These are phyloP conservation scores for Trichoderma koningiopsis DNA, from an alignment of 2,329 filamentous ascomycete genomes.

Conservation along the genomic window DNA sequence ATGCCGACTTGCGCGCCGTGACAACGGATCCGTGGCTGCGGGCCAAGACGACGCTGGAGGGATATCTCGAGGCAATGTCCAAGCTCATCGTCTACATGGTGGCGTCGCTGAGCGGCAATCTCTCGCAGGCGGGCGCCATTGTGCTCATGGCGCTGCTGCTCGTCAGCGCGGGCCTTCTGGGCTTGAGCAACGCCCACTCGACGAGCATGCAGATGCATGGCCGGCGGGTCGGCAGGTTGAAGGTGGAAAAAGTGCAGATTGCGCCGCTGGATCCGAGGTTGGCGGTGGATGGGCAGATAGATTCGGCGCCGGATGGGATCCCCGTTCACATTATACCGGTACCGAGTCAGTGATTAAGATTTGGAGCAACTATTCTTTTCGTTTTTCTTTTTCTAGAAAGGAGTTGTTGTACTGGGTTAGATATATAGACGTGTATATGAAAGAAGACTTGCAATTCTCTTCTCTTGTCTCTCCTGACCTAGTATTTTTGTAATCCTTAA, in stretches of 20 bases:
- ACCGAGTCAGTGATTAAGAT: not conserved
- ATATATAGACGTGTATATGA: not conserved
- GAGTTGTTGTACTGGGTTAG: not conserved
- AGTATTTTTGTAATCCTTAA: not conserved
- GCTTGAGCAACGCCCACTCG: conserved; percentile 55
- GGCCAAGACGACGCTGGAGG: conserved; percentile 52
- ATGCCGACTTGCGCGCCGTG: conserved; percentile 60
- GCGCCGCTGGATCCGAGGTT: conserved; percentile 18
- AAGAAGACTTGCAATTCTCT: not conserved
- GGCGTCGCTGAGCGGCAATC: conserved; percentile 58
- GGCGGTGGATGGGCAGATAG: conserved; percentile 11
- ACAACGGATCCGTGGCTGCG: conserved; percentile 60
- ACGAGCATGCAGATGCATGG: conserved; percentile 55
- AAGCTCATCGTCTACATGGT: conserved; percentile 62
- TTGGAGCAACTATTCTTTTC: not conserved
- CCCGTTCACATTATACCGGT: conserved; percentile 18
- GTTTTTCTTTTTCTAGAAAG: not conserved
- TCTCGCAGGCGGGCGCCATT: conserved; percentile 54
- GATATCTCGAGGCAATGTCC: conserved; percentile 54
- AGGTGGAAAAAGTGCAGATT: conserved; percentile 18
- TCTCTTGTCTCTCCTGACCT: not conserved
- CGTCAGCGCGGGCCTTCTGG: conserved; percentile 55
- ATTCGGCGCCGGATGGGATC: not conserved
- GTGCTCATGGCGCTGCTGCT: conserved; percentile 55
- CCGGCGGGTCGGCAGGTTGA: conserved; percentile 34